Base-by-base conservation (phyloP, 2,329 filamentous ascomycete genomes). In the Claviceps sp. region DNA sequence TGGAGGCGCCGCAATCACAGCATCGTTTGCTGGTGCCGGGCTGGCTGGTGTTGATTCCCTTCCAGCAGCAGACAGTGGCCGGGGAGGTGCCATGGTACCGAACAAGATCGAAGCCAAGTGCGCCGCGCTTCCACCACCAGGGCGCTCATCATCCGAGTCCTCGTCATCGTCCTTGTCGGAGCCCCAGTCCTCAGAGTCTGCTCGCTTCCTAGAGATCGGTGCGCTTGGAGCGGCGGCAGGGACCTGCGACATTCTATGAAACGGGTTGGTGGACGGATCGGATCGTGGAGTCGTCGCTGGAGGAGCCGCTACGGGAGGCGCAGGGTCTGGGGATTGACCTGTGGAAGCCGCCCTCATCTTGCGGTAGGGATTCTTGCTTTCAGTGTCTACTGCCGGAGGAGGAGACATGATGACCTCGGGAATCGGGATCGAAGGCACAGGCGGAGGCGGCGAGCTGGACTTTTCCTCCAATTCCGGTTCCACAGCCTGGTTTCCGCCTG, bases 301-400 rank as follows among this genome's bases (percentile, higher is more conserved):
- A 50, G 60, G 66, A 43, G 59, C 62, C 46, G 65, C 63, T 29
- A 64, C 65, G 23, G 34, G 20, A 22, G 73, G 62, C 23, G 71
- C 62, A 34, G 74, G 65, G 16, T 72, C 71, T 50, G 29, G 45
- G 9, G 44, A 7, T 26, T 48, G 45, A 4, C 80, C 83, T 6
- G 72, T 71, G 9, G 80, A 73, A 64, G 90, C 85, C 48, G 82
- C 83, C 75, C 94, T 82, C 71, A 90, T 93, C 68, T 85, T 88
- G 72, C 91, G 88, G 72, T 95, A 98, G 2, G 93, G 93, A 64
- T 97, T 97, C 66, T 87, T 91, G 61, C 88, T 95, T 68, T 95
- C 87, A 2, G 78, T 75, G 57, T 88, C 83, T 5, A 75, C 70
- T 3, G 73, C 45, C 16, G 40, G 40, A 14, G 45, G 29, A 16